Evolutionary conservation across 1,284 basidiomycete species (phyloP), one percentile per base, ranked within the genome.

Genomic region (Lignosus rhinocerotis): DNA sequence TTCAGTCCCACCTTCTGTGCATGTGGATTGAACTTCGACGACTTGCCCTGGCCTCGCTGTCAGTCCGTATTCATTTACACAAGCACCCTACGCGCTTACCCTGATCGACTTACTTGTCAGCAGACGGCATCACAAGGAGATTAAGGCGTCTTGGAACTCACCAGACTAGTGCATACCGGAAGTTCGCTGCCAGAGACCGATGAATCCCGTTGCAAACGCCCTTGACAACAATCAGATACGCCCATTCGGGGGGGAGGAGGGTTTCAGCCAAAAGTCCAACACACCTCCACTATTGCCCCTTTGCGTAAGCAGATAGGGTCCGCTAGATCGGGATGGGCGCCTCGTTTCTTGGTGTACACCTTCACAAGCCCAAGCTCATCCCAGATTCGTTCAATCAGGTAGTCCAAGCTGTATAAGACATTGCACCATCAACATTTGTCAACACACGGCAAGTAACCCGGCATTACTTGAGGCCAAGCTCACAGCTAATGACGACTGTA

Each of bases 331-430:
- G 96, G 94, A 66, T 92, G 91, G 34, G 82, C 92, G n/a, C 96
- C 96, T 48, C 96, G 84, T 74, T 96, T 96, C 77, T 98, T 98
- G 2, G 96, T 98, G 75, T 98, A 98, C 55, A 98, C 87, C 74
- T 94, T 95, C 52, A 96, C 94, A 17, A 96, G 83, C 39, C 82
- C 80, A 17, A 96, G 81, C 61, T 93, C 87, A 59, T 90, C 89
- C 96, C 96, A 98, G 62, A 98, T 93, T 42, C 87, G 82, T 61
- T 94, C 94, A 60, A 96, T 82, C 33, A 98, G 81, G 72, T 93
- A 91, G 70, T 94, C 90, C 58, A 98, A 76, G 72, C 92, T 97
- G 62, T 25, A 41, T n/a, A 46, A 54, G 44, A 39, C 19, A 17
- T 19, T 10, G 9, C 16, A 17, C 16, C 7, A 50, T 58, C 48